Conservation (phyloP, 768 basidiomycete genomes). For the Termitomyces sp. region DNA sequence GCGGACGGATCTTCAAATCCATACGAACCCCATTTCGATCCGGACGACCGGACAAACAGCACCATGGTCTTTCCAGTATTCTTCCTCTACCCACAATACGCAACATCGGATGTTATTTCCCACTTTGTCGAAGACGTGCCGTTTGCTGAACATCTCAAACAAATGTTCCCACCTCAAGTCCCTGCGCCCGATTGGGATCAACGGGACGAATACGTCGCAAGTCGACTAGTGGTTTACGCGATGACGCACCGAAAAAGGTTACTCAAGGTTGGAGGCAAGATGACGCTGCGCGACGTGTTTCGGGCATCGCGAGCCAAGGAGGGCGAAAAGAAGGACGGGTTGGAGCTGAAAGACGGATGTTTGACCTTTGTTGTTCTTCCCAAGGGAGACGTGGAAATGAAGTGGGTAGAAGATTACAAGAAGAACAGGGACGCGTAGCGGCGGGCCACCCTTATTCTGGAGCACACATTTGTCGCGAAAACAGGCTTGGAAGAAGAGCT, state of each 20-base stretch:
- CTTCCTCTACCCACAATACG: conserved; percentile 89
- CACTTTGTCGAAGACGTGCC: conserved; percentile 83
- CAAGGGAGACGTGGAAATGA: conserved; percentile 68
- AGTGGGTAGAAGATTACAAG: conserved; percentile 91
- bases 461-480: not conserved
- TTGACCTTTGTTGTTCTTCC: conserved; percentile 76
- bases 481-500: not conserved
- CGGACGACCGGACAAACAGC: conserved; percentile 50
- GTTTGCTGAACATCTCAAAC: conserved; percentile 68
- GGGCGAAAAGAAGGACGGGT: conserved; percentile 63
- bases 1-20: conserved; percentile 49
- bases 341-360: conserved; percentile 81
- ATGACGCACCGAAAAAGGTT: conserved; percentile 71
- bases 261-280: conserved; percentile 88
- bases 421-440: conserved; percentile 29
- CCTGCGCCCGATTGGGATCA: conserved; percentile 74
- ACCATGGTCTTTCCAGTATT: conserved; percentile 83
- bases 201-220: conserved; percentile 57
- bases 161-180: conserved; percentile 77
- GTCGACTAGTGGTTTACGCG: conserved; percentile 74
- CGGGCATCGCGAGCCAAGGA: conserved; percentile 53
- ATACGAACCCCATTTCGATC: conserved; percentile 60
- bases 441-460: not conserved
- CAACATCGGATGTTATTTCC: conserved; percentile 84
- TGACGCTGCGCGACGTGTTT: conserved; percentile 79